phyloP scores from a whole-genome alignment of 805 yeast genomes.

The Saccharomyces jurei region DNA sequence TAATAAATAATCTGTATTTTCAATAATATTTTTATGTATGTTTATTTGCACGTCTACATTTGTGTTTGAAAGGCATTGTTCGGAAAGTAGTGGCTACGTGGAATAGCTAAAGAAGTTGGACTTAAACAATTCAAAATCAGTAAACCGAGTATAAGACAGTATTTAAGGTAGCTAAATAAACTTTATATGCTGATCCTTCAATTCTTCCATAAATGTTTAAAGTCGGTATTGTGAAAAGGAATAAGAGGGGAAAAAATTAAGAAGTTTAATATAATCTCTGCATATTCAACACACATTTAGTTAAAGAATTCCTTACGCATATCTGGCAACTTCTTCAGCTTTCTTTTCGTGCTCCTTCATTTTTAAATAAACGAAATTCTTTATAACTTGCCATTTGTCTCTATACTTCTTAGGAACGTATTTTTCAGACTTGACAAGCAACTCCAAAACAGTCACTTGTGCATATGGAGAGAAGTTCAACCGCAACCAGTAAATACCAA shows the following conservation, averaged over 20 bases:
- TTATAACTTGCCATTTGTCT: constrained; percentile 33
- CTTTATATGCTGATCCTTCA: not conserved
- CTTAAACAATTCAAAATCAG: too few species aligned
- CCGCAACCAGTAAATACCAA: constrained; percentile 63
- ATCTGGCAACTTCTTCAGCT: constrained; percentile 7
- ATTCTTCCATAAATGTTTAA: not conserved
- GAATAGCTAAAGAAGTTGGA: too few species aligned
- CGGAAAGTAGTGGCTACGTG: not conserved
- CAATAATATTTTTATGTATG: not conserved
- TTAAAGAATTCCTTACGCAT: constrained; percentile 1
- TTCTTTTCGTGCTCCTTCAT: constrained; percentile 31
- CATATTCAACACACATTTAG: not conserved
- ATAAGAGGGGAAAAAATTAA: not conserved
- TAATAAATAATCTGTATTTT: not conserved
- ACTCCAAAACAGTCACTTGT: constrained; percentile 29
- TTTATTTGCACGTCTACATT: not conserved
- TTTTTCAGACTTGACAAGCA: constrained; percentile 25
- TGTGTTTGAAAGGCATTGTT: not conserved
- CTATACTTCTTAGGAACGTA: constrained; percentile 30
- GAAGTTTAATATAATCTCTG: not conserved
- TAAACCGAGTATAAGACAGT: not conserved
- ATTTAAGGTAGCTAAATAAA: not conserved
- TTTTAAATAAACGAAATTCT: constrained; percentile 36
- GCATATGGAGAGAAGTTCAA: constrained; percentile 43
- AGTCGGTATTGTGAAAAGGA: not conserved